Percentiles rank a stretch among this genome's conserved stretches.
Conservation (phyloP, 129 eudicot genomes). For the Tagetes erecta region DNA sequence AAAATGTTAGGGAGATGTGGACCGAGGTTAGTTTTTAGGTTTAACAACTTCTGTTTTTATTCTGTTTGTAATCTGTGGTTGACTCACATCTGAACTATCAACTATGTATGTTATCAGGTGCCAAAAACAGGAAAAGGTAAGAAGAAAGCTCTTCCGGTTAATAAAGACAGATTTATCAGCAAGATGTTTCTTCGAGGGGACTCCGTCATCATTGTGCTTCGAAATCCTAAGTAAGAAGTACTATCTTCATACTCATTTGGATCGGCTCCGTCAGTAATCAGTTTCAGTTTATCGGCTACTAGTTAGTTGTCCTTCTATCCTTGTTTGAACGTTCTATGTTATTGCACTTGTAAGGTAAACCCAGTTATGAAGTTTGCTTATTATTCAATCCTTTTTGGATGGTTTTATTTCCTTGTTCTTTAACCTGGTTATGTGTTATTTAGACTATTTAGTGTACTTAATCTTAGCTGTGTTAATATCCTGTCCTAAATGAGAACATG, state of each 20-base stretch:
- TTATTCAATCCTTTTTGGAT: not conserved
- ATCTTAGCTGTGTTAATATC: not conserved
- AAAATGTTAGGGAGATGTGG: slow-evolving; percentile 95
- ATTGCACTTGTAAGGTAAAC: not conserved
- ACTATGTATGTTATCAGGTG: slow-evolving; percentile 41
- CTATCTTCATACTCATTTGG: not conserved
- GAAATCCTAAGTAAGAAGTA: slow-evolving; percentile 58
- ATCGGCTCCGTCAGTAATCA: too few relatives aligned
- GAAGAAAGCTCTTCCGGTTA: slow-evolving; percentile 88
- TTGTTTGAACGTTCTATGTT: not conserved
- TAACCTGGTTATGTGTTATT: not conserved
- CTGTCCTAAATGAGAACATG: not conserved
- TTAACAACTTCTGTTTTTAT: not conserved
- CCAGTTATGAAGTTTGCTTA: not conserved
- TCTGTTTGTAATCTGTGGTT: too few relatives aligned
- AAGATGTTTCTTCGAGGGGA: slow-evolving; percentile 96
- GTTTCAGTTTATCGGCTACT: too few relatives aligned
- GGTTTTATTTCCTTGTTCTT: not conserved
- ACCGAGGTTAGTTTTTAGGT: slow-evolving; percentile 65
- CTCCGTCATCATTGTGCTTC: slow-evolving; percentile 83
- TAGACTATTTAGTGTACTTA: not conserved
- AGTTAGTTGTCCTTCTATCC: too few relatives aligned
- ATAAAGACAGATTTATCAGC: slow-evolving; percentile 88
- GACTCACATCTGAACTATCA: not conserved
- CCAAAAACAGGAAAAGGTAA: slow-evolving; percentile 95